Conservation (phyloP, 306 rosid species). For the Quercus aquifolioides region DNA sequence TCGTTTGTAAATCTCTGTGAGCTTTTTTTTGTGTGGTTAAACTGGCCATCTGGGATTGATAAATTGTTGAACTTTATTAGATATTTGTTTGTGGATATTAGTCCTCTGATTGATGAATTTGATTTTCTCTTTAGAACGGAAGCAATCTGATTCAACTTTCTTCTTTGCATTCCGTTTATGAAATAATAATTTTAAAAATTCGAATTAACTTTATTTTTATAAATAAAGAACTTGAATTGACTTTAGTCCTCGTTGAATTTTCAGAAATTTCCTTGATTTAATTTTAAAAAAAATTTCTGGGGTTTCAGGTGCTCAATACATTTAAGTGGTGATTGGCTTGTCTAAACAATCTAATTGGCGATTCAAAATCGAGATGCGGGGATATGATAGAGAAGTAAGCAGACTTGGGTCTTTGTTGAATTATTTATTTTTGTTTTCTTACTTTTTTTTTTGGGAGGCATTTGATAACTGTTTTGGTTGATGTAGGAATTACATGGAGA, state of each 20-base stretch:
- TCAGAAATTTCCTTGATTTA: background rate
- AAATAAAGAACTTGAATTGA: background rate
- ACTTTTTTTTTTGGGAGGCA: background rate
- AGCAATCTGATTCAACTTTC: background rate
- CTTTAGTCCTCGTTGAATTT: background rate
- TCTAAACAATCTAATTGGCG: background rate
- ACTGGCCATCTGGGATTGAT: too few species aligned
- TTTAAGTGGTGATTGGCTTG: slow-evolving; percentile 19
- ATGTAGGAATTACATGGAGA: slow-evolving; percentile 34
- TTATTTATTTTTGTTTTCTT: background rate
- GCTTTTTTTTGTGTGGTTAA: too few species aligned
- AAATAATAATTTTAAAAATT: too few species aligned
- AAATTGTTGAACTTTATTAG: too few species aligned
- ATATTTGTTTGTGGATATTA: too few species aligned
- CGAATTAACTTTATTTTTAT: too few species aligned
- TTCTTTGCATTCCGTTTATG: background rate
- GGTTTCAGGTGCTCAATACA: slow-evolving; percentile 3
- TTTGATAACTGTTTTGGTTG: background rate
- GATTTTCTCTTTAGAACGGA: background rate
- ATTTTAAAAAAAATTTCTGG: background rate
- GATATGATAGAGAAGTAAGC: slow-evolving; percentile 59
- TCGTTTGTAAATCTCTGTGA: background rate
- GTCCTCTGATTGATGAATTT: background rate
- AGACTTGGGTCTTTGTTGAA: background rate
- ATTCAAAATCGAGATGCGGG: slow-evolving; percentile 46